These are phyloP conservation scores for Ophiosphaerella narmari DNA, from an alignment of 2,329 filamentous ascomycete species.

Conservation along the genomic window DNA sequence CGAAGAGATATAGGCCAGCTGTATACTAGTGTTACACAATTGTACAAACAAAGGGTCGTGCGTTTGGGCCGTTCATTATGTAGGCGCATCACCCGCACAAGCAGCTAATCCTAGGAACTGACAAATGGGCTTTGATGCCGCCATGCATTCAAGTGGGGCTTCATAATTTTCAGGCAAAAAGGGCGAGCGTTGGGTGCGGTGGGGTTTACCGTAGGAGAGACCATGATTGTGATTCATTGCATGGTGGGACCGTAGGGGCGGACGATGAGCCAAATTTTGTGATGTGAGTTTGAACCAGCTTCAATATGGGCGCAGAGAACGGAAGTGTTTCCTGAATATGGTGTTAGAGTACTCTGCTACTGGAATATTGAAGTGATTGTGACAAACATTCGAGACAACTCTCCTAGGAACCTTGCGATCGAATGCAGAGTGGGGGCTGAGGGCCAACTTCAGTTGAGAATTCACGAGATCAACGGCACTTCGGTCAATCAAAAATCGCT, in stretches of 20 bases:
- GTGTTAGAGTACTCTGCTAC: neutral
- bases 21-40: constrained; percentile 13
- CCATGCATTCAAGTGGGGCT: neutral
- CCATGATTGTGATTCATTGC: constrained; percentile 10
- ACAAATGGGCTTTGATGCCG: neutral
- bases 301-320: neutral
- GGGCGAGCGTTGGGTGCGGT: neutral
- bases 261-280: constrained; percentile 8
- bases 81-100: constrained; percentile 7
- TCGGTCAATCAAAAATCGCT: too few species aligned
- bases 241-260: constrained; percentile 22
- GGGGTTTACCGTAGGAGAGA: neutral
- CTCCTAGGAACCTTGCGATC: too few species aligned
- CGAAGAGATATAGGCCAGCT: constrained; percentile 5
- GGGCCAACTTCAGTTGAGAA: too few species aligned
- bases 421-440: too few species aligned
- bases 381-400: too few species aligned
- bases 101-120: neutral
- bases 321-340: constrained; percentile 2
- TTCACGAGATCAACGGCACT: too few species aligned
- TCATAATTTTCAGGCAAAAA: neutral
- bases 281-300: neutral
- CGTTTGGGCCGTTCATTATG: constrained; percentile 3
- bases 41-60: constrained; percentile 6
- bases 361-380: too few species aligned